Conservation (phyloP, 2,329 filamentous ascomycete genomes). For the Pseudogymnoascus verrucosus region DNA sequence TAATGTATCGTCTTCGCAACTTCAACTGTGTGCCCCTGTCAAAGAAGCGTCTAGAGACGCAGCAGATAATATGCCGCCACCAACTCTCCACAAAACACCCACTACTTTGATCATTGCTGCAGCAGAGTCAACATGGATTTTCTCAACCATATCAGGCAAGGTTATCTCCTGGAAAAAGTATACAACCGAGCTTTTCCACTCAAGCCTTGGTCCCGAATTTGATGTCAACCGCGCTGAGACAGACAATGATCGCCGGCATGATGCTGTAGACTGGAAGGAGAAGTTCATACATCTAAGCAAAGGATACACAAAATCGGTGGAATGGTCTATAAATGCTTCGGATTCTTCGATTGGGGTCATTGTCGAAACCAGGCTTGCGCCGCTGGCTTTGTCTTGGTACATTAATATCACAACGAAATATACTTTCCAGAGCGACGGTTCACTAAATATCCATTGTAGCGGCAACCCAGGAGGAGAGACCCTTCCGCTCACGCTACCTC, state of each 20-base stretch:
- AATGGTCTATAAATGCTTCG: neutral
- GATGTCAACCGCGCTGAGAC: constrained; percentile 41
- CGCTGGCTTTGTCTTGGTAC: constrained; percentile 5
- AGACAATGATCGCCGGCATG: constrained; percentile 38
- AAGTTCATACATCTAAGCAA: constrained; percentile 8
- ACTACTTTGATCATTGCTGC: constrained; percentile 18
- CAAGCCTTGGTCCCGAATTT: constrained; percentile 28
- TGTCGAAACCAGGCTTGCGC: neutral
- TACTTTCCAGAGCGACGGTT: neutral
- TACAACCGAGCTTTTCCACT: constrained; percentile 34
- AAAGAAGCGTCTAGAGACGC: constrained; percentile 15
- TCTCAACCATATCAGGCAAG: constrained; percentile 36
- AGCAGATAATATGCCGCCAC: too few species aligned
- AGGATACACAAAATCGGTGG: neutral
- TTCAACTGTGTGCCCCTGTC: constrained; percentile 21
- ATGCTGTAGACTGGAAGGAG: constrained; percentile 37
- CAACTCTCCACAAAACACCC: constrained; percentile 19
- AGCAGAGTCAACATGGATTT: constrained; percentile 32
- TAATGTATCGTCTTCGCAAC: constrained; percentile 25
- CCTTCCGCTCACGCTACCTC: neutral
- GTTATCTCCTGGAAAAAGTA: constrained; percentile 35
- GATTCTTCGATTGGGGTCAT: neutral
- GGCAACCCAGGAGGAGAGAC: neutral
- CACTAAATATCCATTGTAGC: neutral
- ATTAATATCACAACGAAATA: neutral